Base-by-base conservation (phyloP, 2,329 filamentous ascomycete species). In the Colletotrichum sp. region DNA sequence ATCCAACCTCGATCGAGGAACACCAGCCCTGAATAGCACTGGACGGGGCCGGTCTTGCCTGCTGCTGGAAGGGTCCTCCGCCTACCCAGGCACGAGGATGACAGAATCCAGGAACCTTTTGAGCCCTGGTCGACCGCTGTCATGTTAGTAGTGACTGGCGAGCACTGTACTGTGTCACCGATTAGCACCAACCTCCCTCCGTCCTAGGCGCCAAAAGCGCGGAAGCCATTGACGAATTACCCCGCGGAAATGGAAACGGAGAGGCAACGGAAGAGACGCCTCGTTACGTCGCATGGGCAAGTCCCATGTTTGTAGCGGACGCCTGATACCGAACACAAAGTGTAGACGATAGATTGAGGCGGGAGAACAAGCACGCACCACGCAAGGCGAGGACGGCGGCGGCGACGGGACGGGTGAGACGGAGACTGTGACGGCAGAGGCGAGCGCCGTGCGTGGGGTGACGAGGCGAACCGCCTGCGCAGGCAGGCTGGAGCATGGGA, bases 371-470 rank as follows among this genome's bases (percentile, higher is more conserved):
- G 30, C 36, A 28, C 43, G 38, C 38, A 43, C 9, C 38, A 43
- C 38, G 64, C 68, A 64, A 30, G 63, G 64, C 63, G 30, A 38
- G 32, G 55, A 30, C 60, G 55, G 52, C 48, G 52, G 65, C 48
- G 55, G 52, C 48, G 34, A 38, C 48, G 64, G 24, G 30, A 38
- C 24, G 61, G 34, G 68, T 61, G 67, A 52, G 60, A 66, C 60
- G 21, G 26, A 52, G 61, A 52, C 18, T 48, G 67, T 72, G 28
- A 72, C 24, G 64, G 73, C 34, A 60, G 48, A 67, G 68, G 67
- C 48, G 64, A 67, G 69, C 28, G 58, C 43, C 26, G 69, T 38
- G 65, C 69, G 63, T 67, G 73, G 69, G 73, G 57, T 72, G 64
- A 72, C 36, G 34, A 48, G 57, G 43, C 57, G 67, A 10, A 32